Percentiles rank a stretch among this genome's conserved stretches.
Conservation (phyloP, 768 basidiomycete species). For the Grammothele lineata region DNA sequence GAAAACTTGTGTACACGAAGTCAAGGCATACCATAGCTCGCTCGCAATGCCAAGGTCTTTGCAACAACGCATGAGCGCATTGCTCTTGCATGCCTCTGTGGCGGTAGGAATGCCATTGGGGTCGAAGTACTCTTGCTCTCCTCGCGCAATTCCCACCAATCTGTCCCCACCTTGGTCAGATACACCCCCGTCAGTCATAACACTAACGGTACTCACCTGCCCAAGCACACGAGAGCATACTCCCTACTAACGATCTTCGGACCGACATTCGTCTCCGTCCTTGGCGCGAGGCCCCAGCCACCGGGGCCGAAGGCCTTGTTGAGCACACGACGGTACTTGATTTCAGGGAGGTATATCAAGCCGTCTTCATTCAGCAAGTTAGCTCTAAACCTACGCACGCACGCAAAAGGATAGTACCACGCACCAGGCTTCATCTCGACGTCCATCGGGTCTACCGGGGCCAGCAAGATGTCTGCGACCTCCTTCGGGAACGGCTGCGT, state of each 20-base stretch:
- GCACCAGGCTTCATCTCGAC: slow-evolving; percentile 93
- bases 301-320: slow-evolving; percentile 96
- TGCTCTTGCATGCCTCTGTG: slow-evolving; percentile 92
- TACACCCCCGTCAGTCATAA: not conserved
- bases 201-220: slow-evolving; percentile 53
- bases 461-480: slow-evolving; percentile 63
- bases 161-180: slow-evolving; percentile 41
- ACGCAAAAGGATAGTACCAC: slow-evolving; percentile 21
- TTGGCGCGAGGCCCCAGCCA: slow-evolving; percentile 93
- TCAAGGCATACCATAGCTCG: slow-evolving; percentile 80
- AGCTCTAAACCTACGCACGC: too few relatives aligned
- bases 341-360: slow-evolving; percentile 92
- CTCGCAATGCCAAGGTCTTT: slow-evolving; percentile 96
- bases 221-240: slow-evolving; percentile 91
- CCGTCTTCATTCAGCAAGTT: too few relatives aligned
- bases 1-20: not conserved
- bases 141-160: slow-evolving; percentile 84
- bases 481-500: slow-evolving; percentile 74
- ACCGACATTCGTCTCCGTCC: slow-evolving; percentile 87
- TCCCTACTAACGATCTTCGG: slow-evolving; percentile 88
- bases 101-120: slow-evolving; percentile 88
- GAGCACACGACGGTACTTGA: slow-evolving; percentile 88
- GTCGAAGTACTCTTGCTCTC: slow-evolving; percentile 97
- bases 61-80: slow-evolving; percentile 95
- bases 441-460: slow-evolving; percentile 71